phyloP scores from a whole-genome alignment of 371 early-diverging fungal genomes.

The Vairimorpha necatrix region DNA sequence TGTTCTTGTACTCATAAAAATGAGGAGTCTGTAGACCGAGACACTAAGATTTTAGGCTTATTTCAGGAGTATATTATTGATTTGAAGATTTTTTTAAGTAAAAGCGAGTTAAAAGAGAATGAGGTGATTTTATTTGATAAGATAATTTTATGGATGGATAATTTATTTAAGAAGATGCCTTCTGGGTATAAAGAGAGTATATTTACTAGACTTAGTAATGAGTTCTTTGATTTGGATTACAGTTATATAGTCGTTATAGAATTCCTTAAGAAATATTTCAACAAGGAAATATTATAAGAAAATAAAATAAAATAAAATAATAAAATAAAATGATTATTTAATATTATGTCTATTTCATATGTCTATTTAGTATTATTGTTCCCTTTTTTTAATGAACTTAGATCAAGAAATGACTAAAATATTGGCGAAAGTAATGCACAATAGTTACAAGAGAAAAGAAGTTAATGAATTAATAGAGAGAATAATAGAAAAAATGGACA shows the following conservation, averaged over 20 bases:
- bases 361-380: no score
- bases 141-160: not conserved
- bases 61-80: not conserved
- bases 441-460: slow-evolving; percentile 47
- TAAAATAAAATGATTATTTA: not conserved
- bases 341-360: no score
- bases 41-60: not conserved
- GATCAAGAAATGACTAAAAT: slow-evolving; percentile 49
- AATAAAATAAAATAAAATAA: not conserved
- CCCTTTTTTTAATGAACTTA: not conserved
- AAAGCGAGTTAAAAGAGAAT: not conserved
- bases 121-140: not conserved
- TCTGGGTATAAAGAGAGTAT: not conserved
- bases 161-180: not conserved
- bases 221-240: not conserved
- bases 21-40: no score
- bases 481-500: slow-evolving; percentile 29
- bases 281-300: no score
- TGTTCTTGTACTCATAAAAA: no score
- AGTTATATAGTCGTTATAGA: not conserved
- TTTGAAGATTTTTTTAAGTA: not conserved
- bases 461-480: slow-evolving; percentile 33
- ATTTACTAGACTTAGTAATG: not conserved
- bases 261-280: not conserved
- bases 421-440: slow-evolving; percentile 48